Evolutionary conservation across 163 green algal species (phyloP), one percentile per base, ranked within the genome.

Genomic region (Volvox carteri): DNA sequence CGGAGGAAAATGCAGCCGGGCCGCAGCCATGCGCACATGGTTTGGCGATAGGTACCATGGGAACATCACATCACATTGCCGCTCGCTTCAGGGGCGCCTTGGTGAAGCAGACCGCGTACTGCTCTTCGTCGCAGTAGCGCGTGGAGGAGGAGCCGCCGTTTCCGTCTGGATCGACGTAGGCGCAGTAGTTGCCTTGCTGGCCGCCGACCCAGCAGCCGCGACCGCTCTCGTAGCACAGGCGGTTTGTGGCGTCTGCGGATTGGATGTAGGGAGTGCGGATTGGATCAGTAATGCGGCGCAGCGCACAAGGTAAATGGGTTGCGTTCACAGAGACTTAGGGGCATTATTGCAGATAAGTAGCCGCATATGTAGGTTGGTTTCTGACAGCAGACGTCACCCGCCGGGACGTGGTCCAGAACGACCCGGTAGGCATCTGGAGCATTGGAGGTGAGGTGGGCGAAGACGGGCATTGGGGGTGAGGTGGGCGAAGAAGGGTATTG

Each of bases 101-200:
- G 25, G 41, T 25, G 42, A 68, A 86, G 79, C 79, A 86, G n/a
- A 86, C 3, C 28, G n/a, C 79, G 60, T 77, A 78, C n/a, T 86
- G 60, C 41, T 39, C 33, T 60, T 86, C 60, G 18, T 48, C 23
- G 60, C 79, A 86, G 33, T 73, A 67, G 30, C 56, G 58, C 1
- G 25, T 25, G 21, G 54, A 60, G 21, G 54, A 60, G 2, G 56
- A 39, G 4, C 25, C 56, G 21, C 78, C 79, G 16, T 65, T 67
- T 0, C 79, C 79, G 12, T 19, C 9, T 25, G 79, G 79, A 11
- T 86, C 79, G 4, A 86, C 30, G 42, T 39, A 86, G 14, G 79
- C 79, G 60, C 79, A 86, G 41, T 68, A 86, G 28, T 35, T 41
- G 28, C 42, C 60, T 42, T 37, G 42, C n/a, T 48, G 19, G 58